Percentiles rank a stretch among this genome's conserved stretches.
Conservation (phyloP, 768 basidiomycete genomes). For the Dictyophora rubrovolvata region DNA sequence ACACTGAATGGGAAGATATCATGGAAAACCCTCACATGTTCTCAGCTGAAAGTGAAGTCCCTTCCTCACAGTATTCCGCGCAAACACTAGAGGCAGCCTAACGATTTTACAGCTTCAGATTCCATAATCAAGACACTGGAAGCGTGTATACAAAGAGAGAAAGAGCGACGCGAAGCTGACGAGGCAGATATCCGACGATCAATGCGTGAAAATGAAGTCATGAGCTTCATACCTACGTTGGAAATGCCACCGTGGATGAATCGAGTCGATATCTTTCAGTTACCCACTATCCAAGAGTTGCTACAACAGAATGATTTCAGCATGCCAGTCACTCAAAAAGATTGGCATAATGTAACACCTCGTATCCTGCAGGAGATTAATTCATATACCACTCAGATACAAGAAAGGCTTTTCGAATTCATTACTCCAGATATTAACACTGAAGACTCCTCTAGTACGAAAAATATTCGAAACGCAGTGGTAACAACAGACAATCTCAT, state of each 20-base stretch:
- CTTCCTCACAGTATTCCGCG: too few species aligned
- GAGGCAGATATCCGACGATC: not conserved
- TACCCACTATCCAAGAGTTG: not conserved
- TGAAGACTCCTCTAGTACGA: not conserved
- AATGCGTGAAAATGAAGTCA: not conserved
- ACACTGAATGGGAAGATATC: not conserved
- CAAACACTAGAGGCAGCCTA: not conserved
- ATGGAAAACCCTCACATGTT: slow-evolving; percentile 1
- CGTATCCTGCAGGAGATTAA: slow-evolving; percentile 1
- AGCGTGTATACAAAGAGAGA: not conserved
- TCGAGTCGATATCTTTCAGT: not conserved
- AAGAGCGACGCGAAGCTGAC: not conserved
- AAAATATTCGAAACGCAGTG: not conserved
- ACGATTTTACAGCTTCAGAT: not conserved
- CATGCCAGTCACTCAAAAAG: not conserved
- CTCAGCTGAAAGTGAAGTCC: not conserved
- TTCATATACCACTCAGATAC: not conserved
- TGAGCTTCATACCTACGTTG: not conserved
- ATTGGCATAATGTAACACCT: not conserved
- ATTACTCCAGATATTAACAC: not conserved
- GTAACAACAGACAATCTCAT: too few species aligned
- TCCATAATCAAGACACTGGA: not conserved
- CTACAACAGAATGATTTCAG: not conserved
- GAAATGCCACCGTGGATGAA: not conserved
- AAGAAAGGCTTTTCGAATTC: not conserved